Evolutionary conservation across 129 eudicot genomes (phyloP).

Genomic region (Arctium minus): DNA sequence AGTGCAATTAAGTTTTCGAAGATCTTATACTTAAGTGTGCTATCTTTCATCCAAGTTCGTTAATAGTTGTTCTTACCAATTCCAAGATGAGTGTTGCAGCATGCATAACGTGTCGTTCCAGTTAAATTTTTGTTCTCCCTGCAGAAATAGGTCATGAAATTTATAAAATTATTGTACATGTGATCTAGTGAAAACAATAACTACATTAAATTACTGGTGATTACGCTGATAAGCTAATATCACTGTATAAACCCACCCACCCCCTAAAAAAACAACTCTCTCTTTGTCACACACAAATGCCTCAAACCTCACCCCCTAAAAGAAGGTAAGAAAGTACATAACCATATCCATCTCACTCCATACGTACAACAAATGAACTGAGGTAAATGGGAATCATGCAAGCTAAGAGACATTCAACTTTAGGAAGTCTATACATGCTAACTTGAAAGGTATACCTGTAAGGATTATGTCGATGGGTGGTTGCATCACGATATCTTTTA

Average conservation of each 20-base stretch:
- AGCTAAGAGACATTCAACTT: background rate
- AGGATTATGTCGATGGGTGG: constrained; percentile 89
- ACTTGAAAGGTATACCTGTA: constrained; percentile 62
- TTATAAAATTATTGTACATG: background rate
- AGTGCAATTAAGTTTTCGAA: background rate
- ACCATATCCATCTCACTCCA: background rate
- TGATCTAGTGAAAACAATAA: background rate
- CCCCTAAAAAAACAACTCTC: background rate
- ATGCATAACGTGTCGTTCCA: constrained; percentile 98
- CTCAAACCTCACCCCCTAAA: background rate
- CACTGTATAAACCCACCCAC: background rate
- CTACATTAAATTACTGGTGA: background rate
- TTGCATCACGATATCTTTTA: constrained; percentile 92
- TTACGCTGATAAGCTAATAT: background rate
- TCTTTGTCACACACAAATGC: background rate
- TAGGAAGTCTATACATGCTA: background rate
- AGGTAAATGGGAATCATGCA: background rate
- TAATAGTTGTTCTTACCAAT: constrained; percentile 48
- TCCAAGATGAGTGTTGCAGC: constrained; percentile 99
- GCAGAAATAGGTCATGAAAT: background rate
- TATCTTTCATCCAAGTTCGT: background rate
- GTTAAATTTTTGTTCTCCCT: constrained; percentile 97
- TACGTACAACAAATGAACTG: background rate
- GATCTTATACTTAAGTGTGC: background rate
- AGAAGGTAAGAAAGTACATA: background rate